A percentile compares a stretch with the other conserved stretches of the same genome.
Conservation (phyloP, 2,329 filamentous ascomycete species). For the Neonectria ditissima region DNA sequence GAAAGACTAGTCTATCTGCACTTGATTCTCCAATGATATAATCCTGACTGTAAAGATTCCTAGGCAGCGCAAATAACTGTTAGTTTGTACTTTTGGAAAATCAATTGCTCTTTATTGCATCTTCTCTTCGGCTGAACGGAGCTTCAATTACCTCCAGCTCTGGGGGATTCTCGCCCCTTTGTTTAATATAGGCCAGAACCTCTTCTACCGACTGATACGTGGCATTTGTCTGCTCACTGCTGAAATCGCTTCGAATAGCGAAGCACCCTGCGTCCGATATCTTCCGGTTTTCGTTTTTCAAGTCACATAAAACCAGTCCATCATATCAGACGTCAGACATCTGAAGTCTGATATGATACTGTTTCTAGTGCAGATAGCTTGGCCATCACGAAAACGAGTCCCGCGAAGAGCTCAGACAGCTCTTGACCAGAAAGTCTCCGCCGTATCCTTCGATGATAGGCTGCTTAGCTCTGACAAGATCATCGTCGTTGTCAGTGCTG, state of each 20-base stretch:
- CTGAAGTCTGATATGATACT: too few species aligned
- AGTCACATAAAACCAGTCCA: neutral
- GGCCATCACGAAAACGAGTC: constrained; percentile 1
- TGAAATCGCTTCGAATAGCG: constrained; percentile 3
- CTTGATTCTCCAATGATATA: too few species aligned
- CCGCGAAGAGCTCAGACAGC: constrained; percentile 4
- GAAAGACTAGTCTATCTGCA: too few species aligned
- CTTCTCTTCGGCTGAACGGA: too few species aligned
- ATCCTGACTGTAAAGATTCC: too few species aligned
- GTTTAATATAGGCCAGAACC: too few species aligned
- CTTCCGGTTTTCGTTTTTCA: neutral
- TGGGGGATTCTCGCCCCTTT: too few species aligned
- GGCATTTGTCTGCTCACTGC: neutral
- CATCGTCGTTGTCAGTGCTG: neutral
- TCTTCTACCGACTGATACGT: neutral
- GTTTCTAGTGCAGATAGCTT: constrained; percentile 7
- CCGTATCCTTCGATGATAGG: constrained; percentile 4
- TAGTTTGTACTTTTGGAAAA: too few species aligned
- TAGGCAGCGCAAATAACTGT: too few species aligned
- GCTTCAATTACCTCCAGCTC: too few species aligned
- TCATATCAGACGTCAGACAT: constrained; percentile 6
- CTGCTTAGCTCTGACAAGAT: constrained; percentile 12
- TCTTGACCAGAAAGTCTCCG: constrained; percentile 2
- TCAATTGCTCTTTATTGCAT: too few species aligned
- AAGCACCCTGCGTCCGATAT: constrained; percentile 6